Base-by-base conservation (phyloP, 164 flowering plant species). In the Santalum album region DNA sequence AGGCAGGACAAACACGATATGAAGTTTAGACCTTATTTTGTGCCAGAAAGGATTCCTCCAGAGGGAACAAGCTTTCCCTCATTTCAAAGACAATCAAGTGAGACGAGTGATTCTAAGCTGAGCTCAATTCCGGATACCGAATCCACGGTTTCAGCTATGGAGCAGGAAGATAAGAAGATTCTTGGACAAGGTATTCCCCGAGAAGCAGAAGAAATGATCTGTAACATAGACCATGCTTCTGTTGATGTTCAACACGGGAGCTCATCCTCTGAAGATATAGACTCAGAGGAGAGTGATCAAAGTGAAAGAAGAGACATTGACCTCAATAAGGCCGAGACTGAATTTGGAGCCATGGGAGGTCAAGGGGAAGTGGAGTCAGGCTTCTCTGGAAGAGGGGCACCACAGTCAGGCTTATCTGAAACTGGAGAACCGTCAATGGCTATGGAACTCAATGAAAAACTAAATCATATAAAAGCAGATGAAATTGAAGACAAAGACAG, bases 51-150 rank as follows among this genome's bases (percentile, higher is more conserved):
- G 11, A 48, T 69, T 60, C 56, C 54, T 36, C 52, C 74, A 20
- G 91, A 78, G 51, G 77, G 71, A 55, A 59, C 67, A 35, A 68
- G 77, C 62, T 72, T 63, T 67, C 66, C 76, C 16, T 23, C 67
- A 21, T 73, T 79, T 56, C 73, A 74, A 24, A 71, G 90, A 55
- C 98, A 86, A 57, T 65, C 57, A 15, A 91, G 88, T 67, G 92
- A 70, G 39, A 62, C 60, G 46, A 79, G 89, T 61, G 88, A 87
- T 25, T 80, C 95, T 12, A 86, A 84, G 72, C 55, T 67, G 59
- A 86, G 91, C 68, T 84, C 91, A 48, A 76, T 68, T 57, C 78
- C 78, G 42, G 89, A 83, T 62, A 78, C 89, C 6, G 96, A 82
- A 19, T 81, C 86, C 15, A 46, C 68, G 23, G 72, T 68, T 71